Evolutionary conservation across 2,329 filamentous ascomycete genomes (phyloP), one percentile per base, ranked within the genome.

Genomic region (Penicillium janthinellum): DNA sequence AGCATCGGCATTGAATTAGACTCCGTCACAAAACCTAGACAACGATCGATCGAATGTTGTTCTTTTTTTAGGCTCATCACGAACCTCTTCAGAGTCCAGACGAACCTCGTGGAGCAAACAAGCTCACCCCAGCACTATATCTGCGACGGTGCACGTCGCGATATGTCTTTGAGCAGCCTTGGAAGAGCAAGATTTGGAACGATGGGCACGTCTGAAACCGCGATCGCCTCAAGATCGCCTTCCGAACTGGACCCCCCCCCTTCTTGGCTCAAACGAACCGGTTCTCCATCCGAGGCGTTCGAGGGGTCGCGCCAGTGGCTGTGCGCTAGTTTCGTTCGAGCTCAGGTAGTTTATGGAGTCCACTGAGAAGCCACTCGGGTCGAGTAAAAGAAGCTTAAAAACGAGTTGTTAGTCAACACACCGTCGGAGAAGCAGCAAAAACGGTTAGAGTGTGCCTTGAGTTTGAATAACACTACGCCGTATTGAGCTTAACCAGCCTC

Each of bases 191-290:
- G 42, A 53, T 60, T 56, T 56, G 53, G 58, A 39, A 60, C 17
- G 53, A 41, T 25, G 38, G 51, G 48, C 42, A 37, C 42, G 49
- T n/a, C 35, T 64, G 62, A 67, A 66, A 66, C 60, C 51, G 34
- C 58, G 60, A 64, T 62, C 59, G 58, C 62, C 41, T 64, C 64
- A 61, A 42, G 54, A 59, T 59, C 55, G 47, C 54, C 54, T 25
- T 15, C 44, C 22, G 42, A 34, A n/a, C 44, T 34, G 44, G 44
- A 20, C 20, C 20, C 20, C 28, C 25, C 28, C 45, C 25, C 25
- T 2, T 48, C 28, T 20, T 20, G 17, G 49, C 37, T 54, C 51
- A 52, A 56, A 61, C 49, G 61, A 61, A 65, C 64, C 56, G 58
- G 62, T 66, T 63, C 60, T 34, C 47, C 22, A 55, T 47, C 35